These are phyloP conservation scores for Leccinum incarnatum DNA, from an alignment of 768 basidiomycete species.

Conservation along the genomic window DNA sequence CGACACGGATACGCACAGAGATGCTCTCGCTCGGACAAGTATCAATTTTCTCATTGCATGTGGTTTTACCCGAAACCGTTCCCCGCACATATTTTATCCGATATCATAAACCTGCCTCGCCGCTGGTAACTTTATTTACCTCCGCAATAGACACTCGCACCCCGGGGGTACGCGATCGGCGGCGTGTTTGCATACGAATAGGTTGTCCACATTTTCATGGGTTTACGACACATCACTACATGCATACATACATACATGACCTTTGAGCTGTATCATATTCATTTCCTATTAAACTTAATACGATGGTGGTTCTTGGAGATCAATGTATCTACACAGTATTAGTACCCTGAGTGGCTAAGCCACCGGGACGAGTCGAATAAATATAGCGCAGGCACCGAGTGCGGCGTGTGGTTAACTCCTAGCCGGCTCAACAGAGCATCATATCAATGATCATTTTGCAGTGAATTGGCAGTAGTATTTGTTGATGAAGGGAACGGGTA, in stretches of 20 bases:
- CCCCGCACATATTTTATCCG: slow-evolving; percentile 24
- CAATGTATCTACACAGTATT: too few relatives aligned
- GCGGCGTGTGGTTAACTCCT: too few relatives aligned
- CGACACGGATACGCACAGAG: background rate
- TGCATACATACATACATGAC: background rate
- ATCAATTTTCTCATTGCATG: background rate
- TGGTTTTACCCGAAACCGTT: background rate
- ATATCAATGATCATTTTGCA: too few relatives aligned
- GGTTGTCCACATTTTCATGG: background rate
- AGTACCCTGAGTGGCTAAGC: too few relatives aligned
- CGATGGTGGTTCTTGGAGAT: background rate
- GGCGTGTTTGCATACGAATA: background rate
- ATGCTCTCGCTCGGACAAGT: background rate
- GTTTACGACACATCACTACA: background rate
- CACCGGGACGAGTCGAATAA: too few relatives aligned
- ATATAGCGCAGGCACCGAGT: too few relatives aligned
- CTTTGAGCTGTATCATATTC: background rate
- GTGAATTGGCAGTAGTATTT: too few relatives aligned
- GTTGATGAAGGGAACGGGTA: too few relatives aligned
- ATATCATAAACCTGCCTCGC: slow-evolving; percentile 10
- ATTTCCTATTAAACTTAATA: background rate
- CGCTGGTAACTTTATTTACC: slow-evolving; percentile 18
- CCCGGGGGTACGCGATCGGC: background rate
- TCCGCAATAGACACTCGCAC: slow-evolving; percentile 3
- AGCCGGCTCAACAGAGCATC: too few relatives aligned